Evolutionary conservation across 768 basidiomycete genomes (phyloP), one percentile per base, ranked within the genome.

Genomic region (Pulveroboletus ravenelii): DNA sequence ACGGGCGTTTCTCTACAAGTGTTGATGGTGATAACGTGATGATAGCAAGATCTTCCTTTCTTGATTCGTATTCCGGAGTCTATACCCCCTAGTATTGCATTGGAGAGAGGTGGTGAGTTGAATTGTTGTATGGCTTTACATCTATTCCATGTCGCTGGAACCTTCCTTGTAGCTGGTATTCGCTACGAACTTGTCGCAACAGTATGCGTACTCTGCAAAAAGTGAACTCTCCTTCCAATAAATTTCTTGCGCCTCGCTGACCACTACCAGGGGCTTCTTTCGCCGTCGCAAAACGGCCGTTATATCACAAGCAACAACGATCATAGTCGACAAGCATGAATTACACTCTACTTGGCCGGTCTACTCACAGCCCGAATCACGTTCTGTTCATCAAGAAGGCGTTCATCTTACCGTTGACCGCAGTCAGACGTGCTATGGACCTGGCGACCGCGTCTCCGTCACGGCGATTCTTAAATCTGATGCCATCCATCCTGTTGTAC

Each of bases 341-440:
- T 73, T 94, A 7, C 93, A 95, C 62, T 87, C 92, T 5, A 85
- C 89, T 1, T 96, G 93, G 93, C 93, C 93, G 3, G 78, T 94
- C 29, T 95, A 92, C 62, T 80, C 79, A 43, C 87, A 91, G 62
- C 78, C 79, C 10, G 88, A 92, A 60, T 77, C 76, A 31, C 85
- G 89, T n/a, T 75, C 79, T 14, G 69, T 81, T 15, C 60, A 73
- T 3, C 79, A 84, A 54, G 85, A 90, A 3, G 85, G 84, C 25
- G 77, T 92, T 15, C 83, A 78, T 20, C 79, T 96, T 53, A 81
- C 78, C 39, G 85, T 93, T 17, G 82, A 88, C 25, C 84, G 93
- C 34, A 75, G 75, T 23, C 77, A 81, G 51, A 85, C 85, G 7
- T 94, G 93, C 59, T 92, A 85, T 58, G 91, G 91, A 2, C 89